A percentile compares a stretch with the other conserved stretches of the same genome.
Evolutionary conservation across 192 early-diverging fungal species (phyloP).

Genomic region (Backusella liffmaniae): DNA sequence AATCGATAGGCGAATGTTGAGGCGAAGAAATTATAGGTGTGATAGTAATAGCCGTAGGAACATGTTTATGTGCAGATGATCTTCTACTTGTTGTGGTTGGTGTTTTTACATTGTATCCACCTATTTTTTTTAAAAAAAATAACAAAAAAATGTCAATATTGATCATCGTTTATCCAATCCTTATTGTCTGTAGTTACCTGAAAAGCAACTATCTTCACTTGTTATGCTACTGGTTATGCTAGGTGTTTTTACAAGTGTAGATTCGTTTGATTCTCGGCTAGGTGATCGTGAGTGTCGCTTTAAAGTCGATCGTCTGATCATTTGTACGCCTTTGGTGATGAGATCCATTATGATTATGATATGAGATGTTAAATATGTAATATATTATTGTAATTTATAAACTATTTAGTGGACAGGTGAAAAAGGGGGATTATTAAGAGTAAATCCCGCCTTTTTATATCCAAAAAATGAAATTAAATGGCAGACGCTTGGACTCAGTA

Average conservation of each 20-base stretch:
- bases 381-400: not conserved
- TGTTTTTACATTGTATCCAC: not conserved
- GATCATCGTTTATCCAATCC: not conserved
- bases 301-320: not conserved
- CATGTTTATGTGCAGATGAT: not conserved
- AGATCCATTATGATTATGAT: slow-evolving; percentile 19
- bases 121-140: not conserved
- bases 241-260: slow-evolving; percentile 8
- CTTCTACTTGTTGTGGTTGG: not conserved
- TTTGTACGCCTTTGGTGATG: slow-evolving; percentile 21
- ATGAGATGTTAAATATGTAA: not conserved
- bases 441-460: slow-evolving; percentile 7
- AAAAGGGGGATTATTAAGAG: not conserved
- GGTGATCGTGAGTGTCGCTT: not conserved
- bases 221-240: slow-evolving; percentile 17
- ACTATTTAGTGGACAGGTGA: not conserved
- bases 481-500: not conserved
- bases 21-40: not conserved
- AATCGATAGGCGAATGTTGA: not conserved
- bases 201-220: slow-evolving; percentile 10
- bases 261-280: not conserved
- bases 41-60: not conserved
- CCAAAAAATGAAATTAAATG: not conserved
- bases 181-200: slow-evolving; percentile 1
- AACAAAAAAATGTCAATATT: not conserved